Base-by-base conservation (phyloP, 2,329 filamentous ascomycete species). In the Fusarium sp. region DNA sequence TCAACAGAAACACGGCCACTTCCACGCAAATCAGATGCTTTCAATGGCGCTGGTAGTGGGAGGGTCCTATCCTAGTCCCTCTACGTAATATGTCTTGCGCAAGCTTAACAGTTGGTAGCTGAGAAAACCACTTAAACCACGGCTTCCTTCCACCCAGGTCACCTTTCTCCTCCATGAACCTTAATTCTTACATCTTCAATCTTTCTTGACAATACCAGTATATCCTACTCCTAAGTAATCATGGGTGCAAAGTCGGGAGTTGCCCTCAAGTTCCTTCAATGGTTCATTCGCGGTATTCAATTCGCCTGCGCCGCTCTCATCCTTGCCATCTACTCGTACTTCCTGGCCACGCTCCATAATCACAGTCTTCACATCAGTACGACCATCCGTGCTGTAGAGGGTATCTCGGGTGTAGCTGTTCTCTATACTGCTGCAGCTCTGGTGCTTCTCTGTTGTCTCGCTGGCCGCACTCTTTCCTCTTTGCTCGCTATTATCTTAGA, bases 271-370 rank as follows among this genome's bases (percentile, higher is more conserved):
- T 80, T 86, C 63, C 62, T 87, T 46, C 91, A 93, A 75, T 91
- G 91, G 78, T 85, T 91, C 77, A 83, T 97, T 75, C 92, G 95
- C 71, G 81, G 86, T 69, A 81, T 97, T 58, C 88, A 93, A 75
- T 91, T 97, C 79, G 84, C 88, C 77, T 92, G 89, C 78, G 85
- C 91, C 11, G 89, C 86, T 62, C 85, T 97, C 70, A 87, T 95
- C 65, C 87, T 98, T 66, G 91, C 87, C 71, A 87, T 96, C 75
- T 94, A 91, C 84, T 91, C 90, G 49, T 97, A 97, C 85, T 97
- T 94, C 85, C 88, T 98, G 49, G 89, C 91, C 11, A 86, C 91
- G 11, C 87, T 94, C 16, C 78, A 86, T 66, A 88, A 91, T 74
- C 88, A 93, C 80, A 74, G 89, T 71, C 79, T 90, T 16, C 59